A percentile compares a stretch with the other conserved stretches of the same genome.
phyloP scores from a whole-genome alignment of 176 grass and related monocot species.

The Areca catechu region DNA sequence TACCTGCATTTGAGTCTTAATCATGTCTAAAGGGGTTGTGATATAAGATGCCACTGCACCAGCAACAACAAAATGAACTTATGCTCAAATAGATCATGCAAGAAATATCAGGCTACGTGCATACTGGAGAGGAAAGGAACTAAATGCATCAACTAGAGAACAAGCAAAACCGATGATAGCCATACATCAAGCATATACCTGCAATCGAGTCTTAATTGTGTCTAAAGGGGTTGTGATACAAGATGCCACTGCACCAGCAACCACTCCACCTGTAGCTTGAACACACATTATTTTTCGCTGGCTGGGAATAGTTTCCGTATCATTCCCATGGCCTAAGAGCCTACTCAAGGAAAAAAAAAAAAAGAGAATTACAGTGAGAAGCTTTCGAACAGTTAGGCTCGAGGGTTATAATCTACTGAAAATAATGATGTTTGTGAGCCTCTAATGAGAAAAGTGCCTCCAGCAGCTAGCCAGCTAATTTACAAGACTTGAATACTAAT shows the following conservation, averaged over 20 bases:
- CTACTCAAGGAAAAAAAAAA: slow-evolving; percentile 31
- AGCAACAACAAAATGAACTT: slow-evolving; percentile 21
- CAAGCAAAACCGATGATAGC: slow-evolving; percentile 2
- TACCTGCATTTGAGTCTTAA: slow-evolving; percentile 7
- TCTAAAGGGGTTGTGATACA: slow-evolving; percentile 91
- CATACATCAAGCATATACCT: slow-evolving; percentile 39
- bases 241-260: slow-evolving; percentile 81
- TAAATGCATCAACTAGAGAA: neutral
- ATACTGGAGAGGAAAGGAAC: neutral
- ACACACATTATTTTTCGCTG: slow-evolving; percentile 68
- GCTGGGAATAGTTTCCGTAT: slow-evolving; percentile 41
- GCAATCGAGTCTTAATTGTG: slow-evolving; percentile 92
- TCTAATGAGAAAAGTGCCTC: too few relatives aligned
- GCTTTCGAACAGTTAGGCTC: too few relatives aligned
- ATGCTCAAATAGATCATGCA: too few relatives aligned
- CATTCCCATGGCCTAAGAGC: slow-evolving; percentile 44
- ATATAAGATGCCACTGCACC: slow-evolving; percentile 82
- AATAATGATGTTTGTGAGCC: too few relatives aligned
- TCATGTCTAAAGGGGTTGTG: slow-evolving; percentile 83
- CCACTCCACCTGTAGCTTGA: slow-evolving; percentile 83
- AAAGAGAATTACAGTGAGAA: slow-evolving; percentile 6
- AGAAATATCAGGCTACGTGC: neutral
- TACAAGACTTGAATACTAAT: too few relatives aligned
- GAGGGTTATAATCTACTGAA: too few relatives aligned
- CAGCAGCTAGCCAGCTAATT: too few relatives aligned